These are phyloP conservation scores for Tuber melanosporum DNA, from an alignment of 495 filamentous ascomycete genomes.

Conservation along the genomic window DNA sequence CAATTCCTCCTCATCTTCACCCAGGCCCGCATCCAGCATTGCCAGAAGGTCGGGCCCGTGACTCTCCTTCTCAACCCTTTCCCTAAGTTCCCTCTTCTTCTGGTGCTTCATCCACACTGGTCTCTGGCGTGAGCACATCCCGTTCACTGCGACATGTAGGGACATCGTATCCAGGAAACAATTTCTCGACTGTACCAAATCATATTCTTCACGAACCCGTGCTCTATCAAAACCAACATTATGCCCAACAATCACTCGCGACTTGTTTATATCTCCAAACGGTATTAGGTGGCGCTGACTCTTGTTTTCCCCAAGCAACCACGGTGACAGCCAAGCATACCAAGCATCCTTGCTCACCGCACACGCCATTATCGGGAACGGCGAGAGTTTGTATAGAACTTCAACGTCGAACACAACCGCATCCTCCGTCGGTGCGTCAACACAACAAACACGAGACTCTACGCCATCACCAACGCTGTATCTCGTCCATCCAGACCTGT, in stretches of 20 bases:
- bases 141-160: conserved; percentile 93
- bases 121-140: conserved; percentile 95
- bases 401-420: conserved; percentile 93
- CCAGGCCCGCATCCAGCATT: conserved; percentile 16
- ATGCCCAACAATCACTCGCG: conserved; percentile 80
- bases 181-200: conserved; percentile 69
- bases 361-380: conserved; percentile 93
- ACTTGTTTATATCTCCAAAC: conserved; percentile 62
- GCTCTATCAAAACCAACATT: conserved; percentile 95
- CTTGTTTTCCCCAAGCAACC: conserved; percentile 79
- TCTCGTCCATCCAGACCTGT: conserved; percentile 84
- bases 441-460: conserved; percentile 16
- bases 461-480: conserved; percentile 63
- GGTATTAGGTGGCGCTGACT: conserved; percentile 75
- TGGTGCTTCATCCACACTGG: conserved; percentile 95
- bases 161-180: conserved; percentile 98
- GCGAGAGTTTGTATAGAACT: conserved; percentile 87
- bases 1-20: conserved; percentile 82
- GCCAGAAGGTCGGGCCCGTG: conserved; percentile 41
- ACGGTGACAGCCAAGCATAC: conserved; percentile 97
- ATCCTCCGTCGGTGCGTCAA: conserved; percentile 69
- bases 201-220: conserved; percentile 82
- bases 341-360: conserved; percentile 78
- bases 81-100: conserved; percentile 77
- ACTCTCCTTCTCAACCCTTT: conserved; percentile 67